Conservation (phyloP, 352 stramenopile species). For the Phytopythium montanum region DNA sequence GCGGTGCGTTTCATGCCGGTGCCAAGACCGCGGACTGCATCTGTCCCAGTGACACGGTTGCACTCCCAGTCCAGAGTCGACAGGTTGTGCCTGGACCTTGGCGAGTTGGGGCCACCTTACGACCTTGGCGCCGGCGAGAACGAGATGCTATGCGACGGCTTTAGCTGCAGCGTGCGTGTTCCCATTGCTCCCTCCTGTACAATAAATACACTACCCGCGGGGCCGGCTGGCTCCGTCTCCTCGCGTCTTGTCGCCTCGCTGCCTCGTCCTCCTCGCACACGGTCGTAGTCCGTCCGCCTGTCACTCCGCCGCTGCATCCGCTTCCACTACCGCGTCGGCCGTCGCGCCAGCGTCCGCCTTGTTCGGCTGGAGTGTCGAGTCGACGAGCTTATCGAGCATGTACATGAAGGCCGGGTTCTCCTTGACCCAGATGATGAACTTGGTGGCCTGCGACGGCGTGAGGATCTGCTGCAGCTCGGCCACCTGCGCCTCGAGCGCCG, state of each 20-base stretch:
- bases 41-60: no score
- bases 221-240: not conserved
- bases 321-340: not conserved
- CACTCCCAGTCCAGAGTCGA: no score
- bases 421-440: slow-evolving; percentile 87
- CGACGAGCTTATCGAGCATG: slow-evolving; percentile 80
- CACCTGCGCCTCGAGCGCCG: slow-evolving; percentile 64
- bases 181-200: slow-evolving; percentile 1
- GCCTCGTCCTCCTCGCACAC: not conserved
- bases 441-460: slow-evolving; percentile 71
- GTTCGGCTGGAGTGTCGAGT: slow-evolving; percentile 42
- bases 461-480: slow-evolving; percentile 69
- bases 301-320: not conserved
- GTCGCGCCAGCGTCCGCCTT: not conserved
- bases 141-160: not conserved
- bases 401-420: slow-evolving; percentile 86
- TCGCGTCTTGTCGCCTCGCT: not conserved
- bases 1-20: not conserved
- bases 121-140: not conserved
- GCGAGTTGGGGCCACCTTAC: no score
- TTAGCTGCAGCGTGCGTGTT: not conserved
- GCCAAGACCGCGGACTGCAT: no score
- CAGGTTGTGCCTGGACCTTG: no score
- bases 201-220: slow-evolving; percentile 2
- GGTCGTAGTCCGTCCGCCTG: not conserved